Evolutionary conservation across 176 grass and related monocot species (phyloP).

Genomic region (Pontederia crassipes): DNA sequence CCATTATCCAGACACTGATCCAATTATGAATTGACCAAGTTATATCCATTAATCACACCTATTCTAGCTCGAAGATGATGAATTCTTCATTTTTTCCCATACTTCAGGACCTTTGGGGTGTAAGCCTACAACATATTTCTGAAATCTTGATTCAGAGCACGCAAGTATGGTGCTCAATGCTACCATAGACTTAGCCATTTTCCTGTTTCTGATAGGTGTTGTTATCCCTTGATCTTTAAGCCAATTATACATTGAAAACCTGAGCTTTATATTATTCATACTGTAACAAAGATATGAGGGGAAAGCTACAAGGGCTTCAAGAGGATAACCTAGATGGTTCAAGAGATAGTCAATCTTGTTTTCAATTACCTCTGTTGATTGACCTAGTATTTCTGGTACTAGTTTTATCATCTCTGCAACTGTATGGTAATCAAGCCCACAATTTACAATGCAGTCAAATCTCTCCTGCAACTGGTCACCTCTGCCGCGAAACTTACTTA

Average conservation of each 20-base stretch:
- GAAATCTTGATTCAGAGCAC: slow-evolving; percentile 35
- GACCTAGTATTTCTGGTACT: slow-evolving; percentile 31
- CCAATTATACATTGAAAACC: slow-evolving; percentile 45
- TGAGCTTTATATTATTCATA: slow-evolving; percentile 44
- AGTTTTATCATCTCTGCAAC: slow-evolving; percentile 35
- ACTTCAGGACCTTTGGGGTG: slow-evolving; percentile 35
- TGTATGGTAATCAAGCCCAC: slow-evolving; percentile 33
- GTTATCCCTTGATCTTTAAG: slow-evolving; percentile 22
- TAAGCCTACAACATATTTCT: slow-evolving; percentile 33
- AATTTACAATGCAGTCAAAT: slow-evolving; percentile 9
- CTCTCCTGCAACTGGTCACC: no score
- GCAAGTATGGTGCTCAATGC: slow-evolving; percentile 43
- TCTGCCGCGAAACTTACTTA: no score
- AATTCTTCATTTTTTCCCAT: slow-evolving; percentile 43
- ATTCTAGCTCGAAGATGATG: not conserved
- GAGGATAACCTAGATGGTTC: slow-evolving; percentile 28
- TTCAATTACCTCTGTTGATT: slow-evolving; percentile 23
- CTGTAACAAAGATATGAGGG: slow-evolving; percentile 32
- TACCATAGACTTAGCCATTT: slow-evolving; percentile 15
- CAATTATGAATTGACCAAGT: no score
- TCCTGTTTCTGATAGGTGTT: slow-evolving; percentile 10
- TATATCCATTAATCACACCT: no score
- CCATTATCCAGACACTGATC: no score
- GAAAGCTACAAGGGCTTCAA: slow-evolving; percentile 30
- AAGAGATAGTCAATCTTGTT: slow-evolving; percentile 49